Evolutionary conservation across 371 early-diverging fungal species (phyloP).

Genomic region (Capillidium heterosporum): DNA sequence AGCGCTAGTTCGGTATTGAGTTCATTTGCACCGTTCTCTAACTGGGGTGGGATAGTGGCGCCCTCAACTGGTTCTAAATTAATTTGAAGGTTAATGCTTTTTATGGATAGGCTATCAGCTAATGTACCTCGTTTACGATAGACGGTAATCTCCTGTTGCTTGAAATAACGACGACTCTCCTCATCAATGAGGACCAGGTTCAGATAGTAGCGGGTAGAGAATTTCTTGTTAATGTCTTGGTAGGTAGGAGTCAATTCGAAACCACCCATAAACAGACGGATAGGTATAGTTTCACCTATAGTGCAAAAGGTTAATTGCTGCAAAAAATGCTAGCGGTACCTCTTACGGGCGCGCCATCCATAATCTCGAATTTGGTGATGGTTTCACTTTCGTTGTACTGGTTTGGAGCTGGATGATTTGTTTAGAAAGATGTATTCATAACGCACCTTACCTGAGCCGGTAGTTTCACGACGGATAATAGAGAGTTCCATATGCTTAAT

Average conservation of each 20-base stretch:
- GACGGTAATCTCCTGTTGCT: conserved; percentile 91
- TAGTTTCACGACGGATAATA: conserved; percentile 92
- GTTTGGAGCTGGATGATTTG: conserved; percentile 46
- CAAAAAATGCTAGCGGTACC: conserved; percentile 12
- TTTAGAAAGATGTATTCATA: not conserved
- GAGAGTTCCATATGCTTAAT: conserved; percentile 97
- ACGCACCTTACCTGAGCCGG: conserved; percentile 39
- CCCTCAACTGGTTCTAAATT: conserved; percentile 9
- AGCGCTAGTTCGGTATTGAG: no score
- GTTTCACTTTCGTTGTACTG: conserved; percentile 96
- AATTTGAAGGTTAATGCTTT: not conserved
- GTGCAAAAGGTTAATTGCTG: no score
- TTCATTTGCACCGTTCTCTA: no score
- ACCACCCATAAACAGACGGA: conserved; percentile 87
- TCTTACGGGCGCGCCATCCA: conserved; percentile 96
- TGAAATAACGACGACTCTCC: conserved; percentile 92
- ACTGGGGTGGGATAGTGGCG: no score
- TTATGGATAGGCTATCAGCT: not conserved
- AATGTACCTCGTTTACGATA: conserved; percentile 30
- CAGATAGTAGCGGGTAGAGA: conserved; percentile 89
- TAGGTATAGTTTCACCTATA: conserved; percentile 85
- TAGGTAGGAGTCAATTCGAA: conserved; percentile 90
- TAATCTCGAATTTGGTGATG: conserved; percentile 94
- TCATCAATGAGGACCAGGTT: conserved; percentile 94
- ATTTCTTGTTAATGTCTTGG: conserved; percentile 82